A percentile compares a stretch with the other conserved stretches of the same genome.
These are phyloP conservation scores for Metschnikowia santaceciliae DNA, from an alignment of 805 yeast species.

Conservation along the genomic window DNA sequence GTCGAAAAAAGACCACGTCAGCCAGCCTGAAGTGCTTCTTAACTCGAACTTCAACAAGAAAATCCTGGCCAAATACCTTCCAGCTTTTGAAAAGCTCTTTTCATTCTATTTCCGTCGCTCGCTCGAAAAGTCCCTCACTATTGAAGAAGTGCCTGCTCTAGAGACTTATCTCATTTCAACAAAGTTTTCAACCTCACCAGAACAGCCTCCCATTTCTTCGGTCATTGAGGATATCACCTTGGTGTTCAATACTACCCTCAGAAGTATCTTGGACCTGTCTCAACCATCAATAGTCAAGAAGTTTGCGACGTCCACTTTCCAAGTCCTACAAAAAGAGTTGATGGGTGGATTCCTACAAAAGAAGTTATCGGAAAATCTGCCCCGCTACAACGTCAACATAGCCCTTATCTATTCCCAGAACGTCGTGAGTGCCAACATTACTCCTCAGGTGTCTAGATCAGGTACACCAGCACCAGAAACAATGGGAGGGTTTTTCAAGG, in stretches of 20 bases:
- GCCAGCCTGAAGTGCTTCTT: conserved; percentile 50
- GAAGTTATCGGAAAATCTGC: conserved; percentile 36
- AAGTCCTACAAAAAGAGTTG: conserved; percentile 62
- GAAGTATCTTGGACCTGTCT: conserved; percentile 69
- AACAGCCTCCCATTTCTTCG: conserved; percentile 70
- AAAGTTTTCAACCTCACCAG: conserved; percentile 33
- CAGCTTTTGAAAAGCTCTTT: conserved; percentile 61
- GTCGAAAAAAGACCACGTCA: conserved; percentile 20
- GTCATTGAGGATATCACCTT: conserved; percentile 81
- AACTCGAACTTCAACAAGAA: conserved; percentile 56
- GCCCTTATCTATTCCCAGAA: conserved; percentile 6
- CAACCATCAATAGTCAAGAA: conserved; percentile 52
- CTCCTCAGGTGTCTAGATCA: conserved; percentile 26
- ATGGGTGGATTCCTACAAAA: conserved; percentile 45
- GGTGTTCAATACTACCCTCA: conserved; percentile 62
- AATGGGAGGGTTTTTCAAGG: conserved; percentile 38
- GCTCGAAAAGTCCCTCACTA: conserved; percentile 71
- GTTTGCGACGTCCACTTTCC: conserved; percentile 51
- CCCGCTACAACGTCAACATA: conserved; percentile 35
- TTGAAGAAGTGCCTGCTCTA: conserved; percentile 68
- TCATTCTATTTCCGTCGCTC: conserved; percentile 72
- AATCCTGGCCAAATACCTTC: conserved; percentile 47
- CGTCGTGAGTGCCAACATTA: conserved; percentile 14
- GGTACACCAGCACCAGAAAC: conserved; percentile 35
- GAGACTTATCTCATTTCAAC: conserved; percentile 35